Evolutionary conservation across 2,329 filamentous ascomycete genomes (phyloP).

Genomic region (Fusarium sp.): DNA sequence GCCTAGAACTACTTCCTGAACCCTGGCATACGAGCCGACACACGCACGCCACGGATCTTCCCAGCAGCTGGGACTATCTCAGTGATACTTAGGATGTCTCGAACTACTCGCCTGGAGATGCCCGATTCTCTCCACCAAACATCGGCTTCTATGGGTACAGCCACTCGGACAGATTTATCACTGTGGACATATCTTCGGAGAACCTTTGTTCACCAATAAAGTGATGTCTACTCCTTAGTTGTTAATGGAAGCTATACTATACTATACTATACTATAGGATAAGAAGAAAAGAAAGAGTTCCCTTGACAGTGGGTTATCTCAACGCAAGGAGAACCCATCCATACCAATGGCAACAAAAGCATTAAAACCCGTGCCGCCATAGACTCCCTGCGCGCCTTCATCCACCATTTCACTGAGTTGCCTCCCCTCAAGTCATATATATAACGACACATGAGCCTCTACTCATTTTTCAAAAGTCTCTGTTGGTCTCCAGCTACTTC

Average conservation of each 20-base stretch:
- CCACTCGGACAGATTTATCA: neutral
- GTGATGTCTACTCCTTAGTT: fast-evolving
- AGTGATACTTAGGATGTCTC: neutral
- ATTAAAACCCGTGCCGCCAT: too few species aligned
- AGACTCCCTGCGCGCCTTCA: too few species aligned
- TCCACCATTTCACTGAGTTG: fast-evolving
- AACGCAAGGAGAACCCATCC: neutral
- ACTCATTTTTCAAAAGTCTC: neutral
- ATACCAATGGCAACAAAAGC: too few species aligned
- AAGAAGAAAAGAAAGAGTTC: neutral
- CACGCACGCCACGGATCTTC: neutral
- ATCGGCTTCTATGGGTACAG: neutral
- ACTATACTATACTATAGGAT: too few species aligned
- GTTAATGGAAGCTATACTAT: neutral
- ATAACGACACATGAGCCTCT: neutral
- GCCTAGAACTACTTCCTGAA: neutral
- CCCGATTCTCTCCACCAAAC: neutral
- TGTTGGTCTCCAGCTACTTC: too few species aligned
- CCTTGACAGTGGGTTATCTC: neutral
- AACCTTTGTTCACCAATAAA: neutral
- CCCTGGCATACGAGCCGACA: neutral
- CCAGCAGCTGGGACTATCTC: neutral
- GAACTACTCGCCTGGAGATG: neutral
- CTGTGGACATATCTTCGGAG: neutral
- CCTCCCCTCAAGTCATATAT: neutral